These are phyloP conservation scores for Penicillium olsonii DNA, from an alignment of 2,329 filamentous ascomycete genomes.

Conservation along the genomic window DNA sequence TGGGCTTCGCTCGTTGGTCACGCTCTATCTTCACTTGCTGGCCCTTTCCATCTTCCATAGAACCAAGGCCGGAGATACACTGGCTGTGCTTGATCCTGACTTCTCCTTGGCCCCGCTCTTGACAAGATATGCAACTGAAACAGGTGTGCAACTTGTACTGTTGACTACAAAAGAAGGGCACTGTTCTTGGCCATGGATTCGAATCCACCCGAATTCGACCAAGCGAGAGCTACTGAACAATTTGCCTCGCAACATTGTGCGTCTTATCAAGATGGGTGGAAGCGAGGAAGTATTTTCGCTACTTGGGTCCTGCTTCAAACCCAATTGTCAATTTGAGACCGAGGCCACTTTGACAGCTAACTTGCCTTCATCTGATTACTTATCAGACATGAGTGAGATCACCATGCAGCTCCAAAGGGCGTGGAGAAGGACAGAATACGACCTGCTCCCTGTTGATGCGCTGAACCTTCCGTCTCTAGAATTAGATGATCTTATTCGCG, in stretches of 20 bases:
- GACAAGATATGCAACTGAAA: slow-evolving; percentile 10
- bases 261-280: slow-evolving; percentile 9
- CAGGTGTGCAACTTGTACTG: slow-evolving; percentile 16
- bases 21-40: slow-evolving; percentile 17
- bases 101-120: slow-evolving; percentile 18
- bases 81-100: slow-evolving; percentile 22
- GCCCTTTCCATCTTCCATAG: slow-evolving; percentile 10
- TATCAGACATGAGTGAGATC: background rate
- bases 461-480: slow-evolving; percentile 7
- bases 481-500: slow-evolving; percentile 13
- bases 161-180: slow-evolving; percentile 15
- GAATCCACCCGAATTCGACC: slow-evolving; percentile 17
- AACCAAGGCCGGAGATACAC: slow-evolving; percentile 4
- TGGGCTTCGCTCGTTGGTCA: slow-evolving; percentile 12
- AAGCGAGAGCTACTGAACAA: slow-evolving; percentile 13
- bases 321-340: slow-evolving; percentile 12
- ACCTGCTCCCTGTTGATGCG: slow-evolving; percentile 10
- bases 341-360: slow-evolving; percentile 14
- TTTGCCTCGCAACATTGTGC: slow-evolving; percentile 10
- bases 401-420: slow-evolving; percentile 7
- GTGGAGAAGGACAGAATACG: slow-evolving; percentile 7
- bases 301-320: slow-evolving; percentile 9
- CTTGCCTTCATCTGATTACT: background rate
- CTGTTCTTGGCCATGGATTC: slow-evolving; percentile 17
- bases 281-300: background rate